Evolutionary conservation across 345 rosid species (phyloP), one percentile per base, ranked within the genome.

Genomic region (Theobroma cacao): DNA sequence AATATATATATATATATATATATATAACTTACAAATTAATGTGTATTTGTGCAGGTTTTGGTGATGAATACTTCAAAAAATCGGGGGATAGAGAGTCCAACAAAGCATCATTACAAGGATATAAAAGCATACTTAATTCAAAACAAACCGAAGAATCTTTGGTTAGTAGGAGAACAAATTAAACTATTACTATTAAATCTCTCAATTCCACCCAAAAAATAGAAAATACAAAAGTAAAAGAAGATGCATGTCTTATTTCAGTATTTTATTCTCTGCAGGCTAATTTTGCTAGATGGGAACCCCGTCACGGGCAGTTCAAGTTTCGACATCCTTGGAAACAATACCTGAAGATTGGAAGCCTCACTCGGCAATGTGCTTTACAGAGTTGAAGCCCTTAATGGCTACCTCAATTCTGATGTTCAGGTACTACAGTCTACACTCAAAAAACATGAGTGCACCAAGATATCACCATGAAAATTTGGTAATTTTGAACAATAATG

Each of bases 231-330:
- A 2, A 53, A 53, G 2, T 3, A 53, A 30, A 1, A 4, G 5
- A n/a, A 11, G 34, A 22, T 13, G 74, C 9, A 11, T 20, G 36
- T 31, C 30, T 48, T 40, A 66, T 11, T 43, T 4, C 2, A 43
- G 13, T 45, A 20, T 55, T 30, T 65, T 40, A 11, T 63, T 17
- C 15, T 4, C 5, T 45, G 28, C 87, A 91, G 98, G 96, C 94
- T 15, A 90, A 91, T 78, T 92, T 86, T 75, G 97, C 96, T 0
- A 86, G 88, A 80, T 94, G 98, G 98, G 97, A 94, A 68, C 98
- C 98, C 24, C 77, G 87, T 40, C 98, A 91, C 36, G 98, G 98
- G 14, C 75, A 80, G 33, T 94, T 94, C 84, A 65, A 68, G 43
- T 92, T 91, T 80, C 84, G 89, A 0, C 97, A 94, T 81, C 96